phyloP scores from a whole-genome alignment of 164 flowering plant species.

The Liriodendron chinense region DNA sequence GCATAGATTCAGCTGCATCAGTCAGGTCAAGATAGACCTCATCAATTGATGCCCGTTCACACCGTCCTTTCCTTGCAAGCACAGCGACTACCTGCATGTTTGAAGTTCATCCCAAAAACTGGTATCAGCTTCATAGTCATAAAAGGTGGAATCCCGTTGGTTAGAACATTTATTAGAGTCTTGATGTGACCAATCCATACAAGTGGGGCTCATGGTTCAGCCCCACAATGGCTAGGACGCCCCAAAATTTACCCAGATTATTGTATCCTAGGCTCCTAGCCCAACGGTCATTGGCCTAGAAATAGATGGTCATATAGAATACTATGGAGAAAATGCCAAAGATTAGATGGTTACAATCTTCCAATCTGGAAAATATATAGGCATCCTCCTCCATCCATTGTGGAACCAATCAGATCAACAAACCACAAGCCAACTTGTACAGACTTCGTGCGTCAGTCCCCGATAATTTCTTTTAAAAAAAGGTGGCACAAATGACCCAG shows the following conservation, averaged over 20 bases:
- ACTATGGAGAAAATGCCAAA: background rate
- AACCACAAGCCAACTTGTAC: background rate
- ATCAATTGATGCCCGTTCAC: slow-evolving; percentile 98
- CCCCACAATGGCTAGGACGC: background rate
- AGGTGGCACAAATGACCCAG: background rate
- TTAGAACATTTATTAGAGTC: background rate
- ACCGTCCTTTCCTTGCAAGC: slow-evolving; percentile 77
- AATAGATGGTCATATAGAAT: too few species aligned
- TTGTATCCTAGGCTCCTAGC: too few species aligned
- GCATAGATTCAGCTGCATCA: slow-evolving; percentile 80
- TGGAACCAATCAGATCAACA: background rate
- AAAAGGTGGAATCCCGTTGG: background rate
- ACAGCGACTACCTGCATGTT: slow-evolving; percentile 76
- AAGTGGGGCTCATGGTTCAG: background rate
- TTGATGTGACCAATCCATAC: background rate
- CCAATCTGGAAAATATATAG: background rate
- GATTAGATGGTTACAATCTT: background rate
- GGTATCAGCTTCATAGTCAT: background rate
- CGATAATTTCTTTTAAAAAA: background rate
- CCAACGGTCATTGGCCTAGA: too few species aligned
- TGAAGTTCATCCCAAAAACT: slow-evolving; percentile 3
- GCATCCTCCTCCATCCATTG: background rate
- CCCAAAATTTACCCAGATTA: background rate
- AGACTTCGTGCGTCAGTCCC: background rate
- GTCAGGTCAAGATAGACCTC: slow-evolving; percentile 96